phyloP scores from a whole-genome alignment of 2,329 filamentous ascomycete species.

The Paramyrothecium roridum region DNA sequence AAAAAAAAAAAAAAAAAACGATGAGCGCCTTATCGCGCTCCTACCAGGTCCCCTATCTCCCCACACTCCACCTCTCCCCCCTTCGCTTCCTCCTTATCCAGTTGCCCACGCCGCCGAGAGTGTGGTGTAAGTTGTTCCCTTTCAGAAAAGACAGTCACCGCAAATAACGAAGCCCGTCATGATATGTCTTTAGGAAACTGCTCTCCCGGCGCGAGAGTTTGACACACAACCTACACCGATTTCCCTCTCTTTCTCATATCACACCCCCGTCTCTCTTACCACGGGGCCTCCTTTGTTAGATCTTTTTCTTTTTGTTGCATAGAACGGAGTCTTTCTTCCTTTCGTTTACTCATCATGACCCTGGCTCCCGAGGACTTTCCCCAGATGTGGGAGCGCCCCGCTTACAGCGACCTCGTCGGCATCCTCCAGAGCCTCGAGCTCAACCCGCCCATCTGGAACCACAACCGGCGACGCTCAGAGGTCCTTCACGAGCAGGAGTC shows the following conservation, averaged over 20 bases:
- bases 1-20: background rate
- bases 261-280: background rate
- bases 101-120: background rate
- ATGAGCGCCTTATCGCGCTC: background rate
- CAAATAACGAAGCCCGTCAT: background rate
- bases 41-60: background rate
- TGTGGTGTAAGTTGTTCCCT: background rate
- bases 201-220: background rate
- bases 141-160: background rate
- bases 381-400: conserved; percentile 76
- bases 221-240: background rate
- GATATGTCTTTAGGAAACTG: background rate
- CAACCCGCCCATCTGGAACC: conserved; percentile 66
- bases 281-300: background rate
- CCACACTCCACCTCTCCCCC: background rate
- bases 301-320: background rate
- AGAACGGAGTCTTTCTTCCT: background rate
- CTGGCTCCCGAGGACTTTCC: conserved; percentile 61
- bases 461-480: conserved; percentile 36
- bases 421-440: conserved; percentile 65
- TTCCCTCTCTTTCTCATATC: background rate
- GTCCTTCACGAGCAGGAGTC: conserved; percentile 38
- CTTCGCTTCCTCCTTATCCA: background rate
- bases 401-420: conserved; percentile 58
- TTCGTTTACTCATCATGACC: conserved; percentile 17